Evolutionary conservation across 176 grass and related monocot genomes (phyloP).

Genomic region (Triticum timopheevii): DNA sequence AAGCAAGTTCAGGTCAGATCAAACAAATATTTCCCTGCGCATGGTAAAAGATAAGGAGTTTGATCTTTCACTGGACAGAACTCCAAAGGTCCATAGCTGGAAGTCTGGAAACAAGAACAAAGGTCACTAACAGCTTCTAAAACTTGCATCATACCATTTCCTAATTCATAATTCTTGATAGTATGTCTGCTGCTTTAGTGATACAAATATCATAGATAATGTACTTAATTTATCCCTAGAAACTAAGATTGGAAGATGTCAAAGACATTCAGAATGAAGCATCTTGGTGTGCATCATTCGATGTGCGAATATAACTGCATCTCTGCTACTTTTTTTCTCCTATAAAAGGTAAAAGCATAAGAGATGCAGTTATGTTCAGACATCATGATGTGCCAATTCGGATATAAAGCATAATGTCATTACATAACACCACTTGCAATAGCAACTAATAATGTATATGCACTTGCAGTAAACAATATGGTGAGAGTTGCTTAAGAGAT

Average conservation of each 20-base stretch:
- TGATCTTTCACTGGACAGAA: background rate
- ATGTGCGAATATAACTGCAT: slow-evolving; percentile 11
- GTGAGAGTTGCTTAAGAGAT: background rate
- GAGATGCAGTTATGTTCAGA: background rate
- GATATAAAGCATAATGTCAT: background rate
- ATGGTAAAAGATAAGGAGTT: background rate
- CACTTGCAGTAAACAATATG: background rate
- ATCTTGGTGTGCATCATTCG: background rate
- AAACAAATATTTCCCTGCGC: background rate
- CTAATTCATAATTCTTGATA: background rate
- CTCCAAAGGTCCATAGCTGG: background rate
- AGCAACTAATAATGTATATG: slow-evolving; percentile 14
- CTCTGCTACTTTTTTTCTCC: background rate
- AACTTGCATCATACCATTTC: background rate
- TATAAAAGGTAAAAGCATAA: background rate
- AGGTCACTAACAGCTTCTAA: background rate
- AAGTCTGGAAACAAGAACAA: background rate
- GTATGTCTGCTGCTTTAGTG: background rate
- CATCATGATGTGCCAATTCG: background rate
- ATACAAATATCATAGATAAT: background rate
- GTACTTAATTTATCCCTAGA: background rate
- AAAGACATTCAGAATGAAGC: background rate
- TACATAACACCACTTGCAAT: background rate
- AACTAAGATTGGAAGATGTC: background rate
- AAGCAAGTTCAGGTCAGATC: background rate